Base-by-base conservation (phyloP, 2,329 filamentous ascomycete species). In the Sporothrix protearum region DNA sequence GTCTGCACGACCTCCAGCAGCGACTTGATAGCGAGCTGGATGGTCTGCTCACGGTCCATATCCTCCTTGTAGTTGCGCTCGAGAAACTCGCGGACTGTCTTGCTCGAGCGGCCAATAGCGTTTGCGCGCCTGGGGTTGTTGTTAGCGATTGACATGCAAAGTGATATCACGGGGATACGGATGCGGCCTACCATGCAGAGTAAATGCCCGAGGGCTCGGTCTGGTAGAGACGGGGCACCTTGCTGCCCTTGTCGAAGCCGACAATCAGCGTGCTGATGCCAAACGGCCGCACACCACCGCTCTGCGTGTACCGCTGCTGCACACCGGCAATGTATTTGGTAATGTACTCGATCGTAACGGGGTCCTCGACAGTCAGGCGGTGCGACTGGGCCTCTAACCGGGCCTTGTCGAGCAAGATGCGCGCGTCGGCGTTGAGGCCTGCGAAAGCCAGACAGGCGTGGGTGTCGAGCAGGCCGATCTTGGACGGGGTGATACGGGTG, bases 151-250 rank as follows among this genome's bases (percentile, higher is more conserved):
- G 12, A 51, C 75, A 55, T 19, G n/a, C 19, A 2, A 1, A n/a
- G 12, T 7, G 19, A 16, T 12, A 49, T 6, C 25, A 57, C 2
- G 6, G 7, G 8, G 33, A n/a, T n/a, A n/a, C 19, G 19, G 28
- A 33, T n/a, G n/a, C 39, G 71, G 80, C 88, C 70, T 86, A 98
- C 96, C 96, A 99, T 81, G 96, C 96, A 72, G 94, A 97, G 86
- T 98, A 99, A 82, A 99, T 99, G 73, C 96, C 96, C 75, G 94
- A 97, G n/a, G 96, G 96, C 85, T 99, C 96, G 3, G 96, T 99
- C 88, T 97, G 95, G 82, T 98, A 99, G 73, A 99, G 86, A 77
- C 94, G 89, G 70, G 96, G 95, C 71, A 91, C 91, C 79, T 91
- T 90, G 85, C 94, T 95, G 77, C 92, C 93, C 77, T 94, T 92